Base-by-base conservation (phyloP, 2,329 filamentous ascomycete genomes). In the Aphanocladium album region DNA sequence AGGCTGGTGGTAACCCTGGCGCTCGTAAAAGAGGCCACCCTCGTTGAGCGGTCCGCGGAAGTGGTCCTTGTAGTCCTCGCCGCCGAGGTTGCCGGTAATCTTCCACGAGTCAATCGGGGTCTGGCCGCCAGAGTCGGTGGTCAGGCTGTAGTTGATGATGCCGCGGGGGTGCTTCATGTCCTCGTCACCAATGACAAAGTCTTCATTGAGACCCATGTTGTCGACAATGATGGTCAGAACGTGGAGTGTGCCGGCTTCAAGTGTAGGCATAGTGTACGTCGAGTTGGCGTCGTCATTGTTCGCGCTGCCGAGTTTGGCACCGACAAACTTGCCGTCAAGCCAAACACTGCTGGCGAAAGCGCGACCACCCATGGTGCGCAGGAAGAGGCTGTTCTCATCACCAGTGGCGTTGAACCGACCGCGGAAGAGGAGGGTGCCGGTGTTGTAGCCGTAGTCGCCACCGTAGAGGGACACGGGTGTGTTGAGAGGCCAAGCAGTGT, bases 361-460 rank as follows among this genome's bases (percentile, higher is more conserved):
- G 16, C 76, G 79, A 11, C 88, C 88, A 47, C 88, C 88, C 67
- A 86, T 82, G 0, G 86, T 84, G 9, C 74, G 74, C 35, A 88
- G 67, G 64, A 74, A 80, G 57, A 90, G 72, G 0, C 72, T 76
- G 0, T 75, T 76, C 65, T 89, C 87, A 14, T 78, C 73, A 19
- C 85, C 86, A 3, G 75, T 81, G 7, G 85, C 82, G 2, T 73
- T 78, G 70, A 91, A 91, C 62, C 83, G 79, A 4, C 87, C 88
- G 9, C 88, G 80, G 76, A 83, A 91, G 51, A 91, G 67, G 0
- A 90, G 77, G 5, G 80, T 81, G 21, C 88, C 87, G 0, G 83
- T 81, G 69, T 89, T 79, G 74, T 83, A 91, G 25, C 88, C 88
- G 68, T 91, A 91, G 72, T 91, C 88, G 50, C 81, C 82, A 1